These are phyloP conservation scores for Leucocoprinus birnbaumii DNA, from an alignment of 768 basidiomycete genomes.

Conservation along the genomic window DNA sequence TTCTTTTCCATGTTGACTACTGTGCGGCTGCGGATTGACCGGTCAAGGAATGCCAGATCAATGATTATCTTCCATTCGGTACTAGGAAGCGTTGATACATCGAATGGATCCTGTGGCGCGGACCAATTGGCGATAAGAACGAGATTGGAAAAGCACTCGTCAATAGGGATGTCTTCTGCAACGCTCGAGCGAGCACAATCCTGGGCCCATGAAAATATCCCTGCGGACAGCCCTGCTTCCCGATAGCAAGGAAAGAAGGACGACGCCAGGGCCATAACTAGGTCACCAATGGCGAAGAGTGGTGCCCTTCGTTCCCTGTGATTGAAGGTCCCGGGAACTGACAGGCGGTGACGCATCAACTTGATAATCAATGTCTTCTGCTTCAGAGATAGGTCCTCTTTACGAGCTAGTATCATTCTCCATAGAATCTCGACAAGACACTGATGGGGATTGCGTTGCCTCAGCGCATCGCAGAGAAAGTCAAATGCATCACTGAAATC, in stretches of 20 bases:
- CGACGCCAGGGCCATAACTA: conserved; percentile 2
- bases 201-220: background rate
- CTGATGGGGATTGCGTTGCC: conserved; percentile 23
- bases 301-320: too few species aligned
- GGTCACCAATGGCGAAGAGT: background rate
- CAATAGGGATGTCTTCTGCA: background rate
- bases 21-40: conserved; percentile 16
- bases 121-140: conserved; percentile 3
- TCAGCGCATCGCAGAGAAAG: conserved; percentile 5
- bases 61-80: conserved; percentile 40
- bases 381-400: conserved; percentile 19
- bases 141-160: conserved; percentile 8
- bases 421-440: conserved; percentile 34
- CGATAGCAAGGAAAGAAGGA: conserved; percentile 1
- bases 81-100: background rate
- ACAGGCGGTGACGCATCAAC: conserved; percentile 31
- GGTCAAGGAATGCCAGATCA: conserved; percentile 36
- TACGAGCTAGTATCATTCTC: conserved; percentile 29
- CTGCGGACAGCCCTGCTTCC: background rate
- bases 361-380: conserved; percentile 32
- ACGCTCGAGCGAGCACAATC: background rate
- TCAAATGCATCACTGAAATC: background rate
- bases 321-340: background rate
- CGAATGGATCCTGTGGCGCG: background rate
- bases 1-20: background rate